Evolutionary conservation across 2,329 filamentous ascomycete genomes (phyloP), one percentile per base, ranked within the genome.

Genomic region (Magnaporthiopsis rhizophila): DNA sequence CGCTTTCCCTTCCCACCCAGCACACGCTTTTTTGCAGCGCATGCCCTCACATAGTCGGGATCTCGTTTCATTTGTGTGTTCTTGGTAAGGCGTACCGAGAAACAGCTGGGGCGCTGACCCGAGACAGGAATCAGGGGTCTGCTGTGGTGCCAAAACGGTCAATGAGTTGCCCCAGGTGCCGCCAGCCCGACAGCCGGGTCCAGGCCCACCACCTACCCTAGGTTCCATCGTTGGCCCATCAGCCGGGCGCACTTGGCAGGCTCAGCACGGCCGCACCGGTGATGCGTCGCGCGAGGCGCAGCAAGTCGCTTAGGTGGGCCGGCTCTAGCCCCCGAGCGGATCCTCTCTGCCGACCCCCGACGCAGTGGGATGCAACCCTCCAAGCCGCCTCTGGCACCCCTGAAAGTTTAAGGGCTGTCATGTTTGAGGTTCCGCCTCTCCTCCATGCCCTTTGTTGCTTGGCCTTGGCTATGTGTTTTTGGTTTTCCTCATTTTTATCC

Each of bases 331-430:
- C 38, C 15, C 38, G 15, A 21, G 38, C 45, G 45, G 45, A 53
- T 53, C 45, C 45, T 53, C 45, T 53, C 45, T 53, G 21, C 45
- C 45, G 45, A 21, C 30, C 45, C 45, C 45, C 45, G 45, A 50
- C 8, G 5, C 45, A 50, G 45, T 53, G 45, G 45, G 45, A 53
- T 8, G 45, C 7, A 53, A 21, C 45, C 45, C 1, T 53, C 18
- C 45, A 50, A 50, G 45, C 45, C 45, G 45, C 6, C 21, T 53
- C 26, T 24, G 24, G 13, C n/a, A 62, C 61, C 61, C 61, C 61
- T 62, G 61, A 58, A 30, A 57, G 58, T 62, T 53, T 53, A 58
- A 62, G 36, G 56, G 61, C 21, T 56, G 61, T 24, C 28, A 53
- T 53, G 45, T 53, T 53, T 53, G 45, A 53, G 45, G 45, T n/a